Evolutionary conservation across 1,284 basidiomycete species (phyloP), one percentile per base, ranked within the genome.

Genomic region (Malassezia caprae): DNA sequence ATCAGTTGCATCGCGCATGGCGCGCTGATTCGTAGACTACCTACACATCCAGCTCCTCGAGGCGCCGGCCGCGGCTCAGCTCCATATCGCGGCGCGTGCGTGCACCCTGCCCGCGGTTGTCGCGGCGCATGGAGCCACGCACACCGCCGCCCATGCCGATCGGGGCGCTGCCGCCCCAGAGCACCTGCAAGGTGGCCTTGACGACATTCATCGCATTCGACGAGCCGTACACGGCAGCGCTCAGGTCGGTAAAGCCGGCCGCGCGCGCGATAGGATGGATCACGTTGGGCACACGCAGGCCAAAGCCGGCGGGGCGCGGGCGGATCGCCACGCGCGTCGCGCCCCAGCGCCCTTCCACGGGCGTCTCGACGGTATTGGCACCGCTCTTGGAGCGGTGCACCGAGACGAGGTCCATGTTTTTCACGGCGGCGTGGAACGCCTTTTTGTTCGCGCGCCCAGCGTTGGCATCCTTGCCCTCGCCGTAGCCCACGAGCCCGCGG

Each of bases 191-290:
- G 62, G 76, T 65, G 63, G 76, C 76, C 62, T 81, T 80, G 62
- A 80, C 71, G 8, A 80, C 78, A 47, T 79, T 84, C 66, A 87
- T 78, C 37, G 82, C 82, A 76, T 93, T 94, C 62, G 88, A 80
- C 65, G 87, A 90, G 31, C 91, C 90, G 82, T 88, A 87, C 37
- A 96, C 87, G 76, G 91, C 91, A 26, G 88, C 93, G 64, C 86
- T 88, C 42, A 88, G 82, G 76, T 98, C 93, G 73, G 88, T 87
- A 77, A 96, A 88, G 11, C 93, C 93, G 2, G 88, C 90, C 0
- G 90, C 89, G 66, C 88, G 86, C 68, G 91, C 81, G 48, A 98
- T 81, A 45, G 79, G 77, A 76, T 96, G 90, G 51, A 96, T 79
- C 65, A 86, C 82, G 8, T 88, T 89, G 62, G 93, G 90, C 68